phyloP scores from a whole-genome alignment of 1,139 yeast species.

The Blastobotrys malaysiensis region DNA sequence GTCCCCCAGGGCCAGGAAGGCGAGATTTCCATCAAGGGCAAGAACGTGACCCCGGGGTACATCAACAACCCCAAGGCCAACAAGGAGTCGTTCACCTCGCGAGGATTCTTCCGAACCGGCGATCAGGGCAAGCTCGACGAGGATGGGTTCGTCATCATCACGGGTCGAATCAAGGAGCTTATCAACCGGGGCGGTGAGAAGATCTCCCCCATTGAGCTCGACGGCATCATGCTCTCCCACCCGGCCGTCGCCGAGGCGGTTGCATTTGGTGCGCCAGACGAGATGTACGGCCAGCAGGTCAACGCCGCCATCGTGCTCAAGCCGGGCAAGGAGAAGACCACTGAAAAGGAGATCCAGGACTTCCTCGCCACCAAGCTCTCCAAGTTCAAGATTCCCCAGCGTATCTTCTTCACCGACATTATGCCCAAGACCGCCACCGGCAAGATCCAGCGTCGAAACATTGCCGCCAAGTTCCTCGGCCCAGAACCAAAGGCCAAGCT shows the following conservation, averaged over 20 bases:
- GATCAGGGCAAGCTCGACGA: slow-evolving; percentile 59
- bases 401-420: slow-evolving; percentile 50
- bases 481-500: slow-evolving; percentile 26
- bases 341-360: slow-evolving; percentile 41
- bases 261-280: slow-evolving; percentile 57
- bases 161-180: slow-evolving; percentile 63
- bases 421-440: slow-evolving; percentile 72
- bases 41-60: slow-evolving; percentile 65
- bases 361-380: slow-evolving; percentile 45
- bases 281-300: slow-evolving; percentile 59
- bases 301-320: slow-evolving; percentile 59
- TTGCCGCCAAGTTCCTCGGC: slow-evolving; percentile 40
- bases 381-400: slow-evolving; percentile 52
- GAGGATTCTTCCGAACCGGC: slow-evolving; percentile 64
- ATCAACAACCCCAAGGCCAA: slow-evolving; percentile 64
- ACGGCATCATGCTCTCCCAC: slow-evolving; percentile 49
- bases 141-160: slow-evolving; percentile 53
- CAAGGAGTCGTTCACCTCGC: slow-evolving; percentile 51
- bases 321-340: slow-evolving; percentile 33
- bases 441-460: slow-evolving; percentile 57
- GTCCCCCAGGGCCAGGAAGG: slow-evolving; percentile 50
- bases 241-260: slow-evolving; percentile 63
- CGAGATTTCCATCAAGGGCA: slow-evolving; percentile 60
- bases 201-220: slow-evolving; percentile 62
- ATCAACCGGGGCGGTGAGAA: slow-evolving; percentile 69